A percentile compares a stretch with the other conserved stretches of the same genome.
Evolutionary conservation across 331 rosid species (phyloP).

Genomic region (Pyrus hybrid): DNA sequence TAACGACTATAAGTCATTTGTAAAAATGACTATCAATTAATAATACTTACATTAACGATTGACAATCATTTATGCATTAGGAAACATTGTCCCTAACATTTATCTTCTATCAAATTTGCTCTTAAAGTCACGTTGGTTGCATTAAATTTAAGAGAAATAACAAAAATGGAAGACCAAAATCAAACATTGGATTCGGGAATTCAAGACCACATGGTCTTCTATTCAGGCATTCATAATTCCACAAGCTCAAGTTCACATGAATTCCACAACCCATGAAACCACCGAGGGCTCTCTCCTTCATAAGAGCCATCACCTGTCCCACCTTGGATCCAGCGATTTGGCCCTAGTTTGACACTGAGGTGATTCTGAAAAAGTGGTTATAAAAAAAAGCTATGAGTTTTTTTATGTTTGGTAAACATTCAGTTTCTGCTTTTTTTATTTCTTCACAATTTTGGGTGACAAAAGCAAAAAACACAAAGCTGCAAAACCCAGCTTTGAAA

Average conservation of each 20-base stretch:
- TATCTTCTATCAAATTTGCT: background rate
- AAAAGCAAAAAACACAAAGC: too few relatives aligned
- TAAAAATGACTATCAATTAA: too few relatives aligned
- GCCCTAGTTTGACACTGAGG: too few relatives aligned
- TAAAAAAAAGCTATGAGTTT: too few relatives aligned
- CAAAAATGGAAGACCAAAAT: background rate
- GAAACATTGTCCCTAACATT: background rate
- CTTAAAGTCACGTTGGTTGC: background rate
- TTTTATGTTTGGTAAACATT: too few relatives aligned
- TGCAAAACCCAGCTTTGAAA: too few relatives aligned
- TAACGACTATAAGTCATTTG: too few relatives aligned
- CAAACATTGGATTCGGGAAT: background rate
- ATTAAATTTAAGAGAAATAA: background rate
- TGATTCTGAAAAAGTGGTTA: too few relatives aligned
- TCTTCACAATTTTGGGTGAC: too few relatives aligned
- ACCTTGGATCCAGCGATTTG: background rate
- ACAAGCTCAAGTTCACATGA: background rate
- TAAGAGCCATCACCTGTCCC: background rate
- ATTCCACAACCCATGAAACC: background rate
- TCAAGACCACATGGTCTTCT: background rate
- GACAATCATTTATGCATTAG: accelerated
- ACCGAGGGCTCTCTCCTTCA: background rate
- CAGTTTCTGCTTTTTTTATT: too few relatives aligned
- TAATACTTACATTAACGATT: too few relatives aligned
- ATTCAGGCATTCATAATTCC: background rate